Evolutionary conservation across 257 asterid genomes (phyloP), one percentile per base, ranked within the genome.

Genomic region (Coffea canephora): DNA sequence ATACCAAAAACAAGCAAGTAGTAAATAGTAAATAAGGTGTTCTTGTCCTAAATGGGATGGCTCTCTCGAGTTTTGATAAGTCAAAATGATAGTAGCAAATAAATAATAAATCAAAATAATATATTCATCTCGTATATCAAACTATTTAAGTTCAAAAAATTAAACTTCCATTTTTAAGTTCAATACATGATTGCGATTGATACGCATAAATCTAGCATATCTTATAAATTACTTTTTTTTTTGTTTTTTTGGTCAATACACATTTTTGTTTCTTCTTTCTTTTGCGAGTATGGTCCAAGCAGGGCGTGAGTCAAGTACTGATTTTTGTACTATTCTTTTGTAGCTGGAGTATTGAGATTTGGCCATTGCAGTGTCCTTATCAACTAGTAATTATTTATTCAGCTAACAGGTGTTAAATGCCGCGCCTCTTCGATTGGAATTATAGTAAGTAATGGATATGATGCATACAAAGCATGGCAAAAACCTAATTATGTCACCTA

Each of bases 331-430:
- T 65, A 48, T 43, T 9, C 48, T 23, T 73, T 54, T 72, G 27
- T 46, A 34, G 50, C 34, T 27, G 10, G 34, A n/a, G 72, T 1
- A 19, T 25, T 10, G 50, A 61, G 69, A 68, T 71, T 81, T 76
- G 68, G 25, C 74, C 49, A 52, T 13, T 14, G 45, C 39, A 4
- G 59, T 65, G 81, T 79, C 81, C 74, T 79, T 66, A 61, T 79
- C 83, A 71, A 31, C 34, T 31, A 27, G 68, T 46, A 75, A 70
- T 79, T 79, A 83, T 46, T 52, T 46, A 45, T 75, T 78, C 70
- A 78, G 55, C 68, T 46, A 74, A 68, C 74, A 48, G 57, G 74
- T 15, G 79, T 41, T 41, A 75, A 75, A 75, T 61, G 59, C 14
- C 5, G 52, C 45, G 41, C 59, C 69, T n/a, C 12, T 27, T 45